These are phyloP conservation scores for Aspergillus ibericus DNA, from an alignment of 2,329 filamentous ascomycete species.

Conservation along the genomic window DNA sequence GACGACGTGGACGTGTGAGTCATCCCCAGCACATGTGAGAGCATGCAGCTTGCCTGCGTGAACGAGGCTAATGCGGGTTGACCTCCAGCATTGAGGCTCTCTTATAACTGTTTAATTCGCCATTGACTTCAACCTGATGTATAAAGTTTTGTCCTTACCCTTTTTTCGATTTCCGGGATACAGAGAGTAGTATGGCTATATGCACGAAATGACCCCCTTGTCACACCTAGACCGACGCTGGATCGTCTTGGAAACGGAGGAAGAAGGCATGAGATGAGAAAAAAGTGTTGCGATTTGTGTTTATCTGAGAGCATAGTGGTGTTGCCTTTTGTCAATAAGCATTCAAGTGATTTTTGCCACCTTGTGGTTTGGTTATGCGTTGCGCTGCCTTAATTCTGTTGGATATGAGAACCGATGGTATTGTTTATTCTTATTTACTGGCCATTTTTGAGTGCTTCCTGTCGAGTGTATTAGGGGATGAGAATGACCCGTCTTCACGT, in stretches of 20 bases:
- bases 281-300: conserved; percentile 25
- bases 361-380: conserved; percentile 4
- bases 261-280: conserved; percentile 24
- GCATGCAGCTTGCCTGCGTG: not conserved
- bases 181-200: conserved; percentile 35
- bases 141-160: conserved; percentile 33
- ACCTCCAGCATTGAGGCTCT: conserved; percentile 32
- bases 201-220: conserved; percentile 32
- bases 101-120: conserved; percentile 31
- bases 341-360: conserved; percentile 10
- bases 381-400: conserved; percentile 15
- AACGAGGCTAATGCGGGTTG: conserved; percentile 15
- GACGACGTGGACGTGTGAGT: conserved; percentile 57
- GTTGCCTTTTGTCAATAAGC: conserved; percentile 16
- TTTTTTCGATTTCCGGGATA: conserved; percentile 23
- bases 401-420: conserved; percentile 18
- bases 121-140: conserved; percentile 36
- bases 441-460: not conserved
- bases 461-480: not conserved
- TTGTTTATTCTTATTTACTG: conserved; percentile 16
- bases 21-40: conserved; percentile 12
- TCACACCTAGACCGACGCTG: conserved; percentile 40
- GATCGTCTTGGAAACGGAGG: conserved; percentile 38
- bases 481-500: not conserved
- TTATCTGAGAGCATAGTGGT: conserved; percentile 17